A percentile compares a stretch with the other conserved stretches of the same genome.
These are phyloP conservation scores for Chytridium lagenaria DNA, from an alignment of 371 early-diverging fungal genomes.

Conservation along the genomic window DNA sequence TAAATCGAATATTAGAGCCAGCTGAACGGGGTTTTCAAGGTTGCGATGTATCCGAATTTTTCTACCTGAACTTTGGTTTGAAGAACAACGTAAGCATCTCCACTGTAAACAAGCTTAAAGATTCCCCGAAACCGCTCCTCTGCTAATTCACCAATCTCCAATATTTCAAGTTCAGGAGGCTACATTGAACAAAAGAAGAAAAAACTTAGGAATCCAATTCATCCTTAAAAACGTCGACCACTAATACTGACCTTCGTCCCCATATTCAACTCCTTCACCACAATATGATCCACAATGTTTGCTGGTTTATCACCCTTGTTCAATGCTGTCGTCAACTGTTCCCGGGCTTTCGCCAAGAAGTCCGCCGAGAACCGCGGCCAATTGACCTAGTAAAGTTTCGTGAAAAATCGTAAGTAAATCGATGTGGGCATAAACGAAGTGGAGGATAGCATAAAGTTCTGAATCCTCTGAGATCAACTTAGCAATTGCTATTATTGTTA, in stretches of 20 bases:
- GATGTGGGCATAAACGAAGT: too few relatives aligned
- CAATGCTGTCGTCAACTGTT: slow-evolving; percentile 84
- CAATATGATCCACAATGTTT: slow-evolving; percentile 88
- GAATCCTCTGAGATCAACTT: too few relatives aligned
- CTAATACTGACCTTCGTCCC: slow-evolving; percentile 76
- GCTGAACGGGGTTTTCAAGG: too few relatives aligned
- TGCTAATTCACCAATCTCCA: slow-evolving; percentile 96
- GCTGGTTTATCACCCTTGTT: slow-evolving; percentile 91
- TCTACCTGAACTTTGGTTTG: slow-evolving; percentile 92
- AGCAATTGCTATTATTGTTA: too few relatives aligned
- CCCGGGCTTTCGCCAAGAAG: slow-evolving; percentile 84
- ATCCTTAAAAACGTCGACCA: background rate
- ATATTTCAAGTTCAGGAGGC: slow-evolving; percentile 95
- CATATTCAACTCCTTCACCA: slow-evolving; percentile 90
- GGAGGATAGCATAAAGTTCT: too few relatives aligned
- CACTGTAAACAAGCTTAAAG: slow-evolving; percentile 90
- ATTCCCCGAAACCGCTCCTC: slow-evolving; percentile 94
- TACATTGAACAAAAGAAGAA: slow-evolving; percentile 33
- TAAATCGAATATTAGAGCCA: too few relatives aligned
- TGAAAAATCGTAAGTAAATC: too few relatives aligned
- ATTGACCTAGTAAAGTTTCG: slow-evolving; percentile 82
- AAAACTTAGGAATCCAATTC: background rate
- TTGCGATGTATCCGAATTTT: background rate
- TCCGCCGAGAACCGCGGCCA: slow-evolving; percentile 90
- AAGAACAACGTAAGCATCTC: slow-evolving; percentile 91